Percentiles rank a stretch among this genome's conserved stretches.
Evolutionary conservation across 768 basidiomycete species (phyloP).

Genomic region (Hemileccinum impolitum): DNA sequence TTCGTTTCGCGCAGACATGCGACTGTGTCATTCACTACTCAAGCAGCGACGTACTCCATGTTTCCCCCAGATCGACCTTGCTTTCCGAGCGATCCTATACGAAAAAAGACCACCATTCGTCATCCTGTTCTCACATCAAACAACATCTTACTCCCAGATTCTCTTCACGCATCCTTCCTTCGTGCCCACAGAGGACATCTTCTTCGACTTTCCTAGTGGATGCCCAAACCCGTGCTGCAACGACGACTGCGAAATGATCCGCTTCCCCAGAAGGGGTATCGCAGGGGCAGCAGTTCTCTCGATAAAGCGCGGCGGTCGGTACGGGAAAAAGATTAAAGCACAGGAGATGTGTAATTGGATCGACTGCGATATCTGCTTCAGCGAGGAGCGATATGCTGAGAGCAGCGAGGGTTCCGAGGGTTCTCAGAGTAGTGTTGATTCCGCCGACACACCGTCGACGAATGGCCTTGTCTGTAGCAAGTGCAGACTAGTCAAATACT

Average conservation of each 20-base stretch:
- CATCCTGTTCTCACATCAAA: conserved; percentile 76
- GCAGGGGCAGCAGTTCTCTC: conserved; percentile 61
- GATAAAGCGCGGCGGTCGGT: conserved; percentile 54
- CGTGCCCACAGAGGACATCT: conserved; percentile 69
- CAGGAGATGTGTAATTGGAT: conserved; percentile 83
- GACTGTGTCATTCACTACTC: conserved; percentile 61
- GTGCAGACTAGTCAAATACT: conserved; percentile 77
- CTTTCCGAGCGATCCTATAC: conserved; percentile 69
- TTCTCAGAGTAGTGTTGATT: conserved; percentile 43
- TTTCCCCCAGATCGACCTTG: conserved; percentile 79
- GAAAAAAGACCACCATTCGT: conserved; percentile 77
- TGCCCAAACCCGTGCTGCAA: conserved; percentile 78
- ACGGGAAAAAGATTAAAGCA: conserved; percentile 46
- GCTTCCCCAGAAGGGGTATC: conserved; percentile 65
- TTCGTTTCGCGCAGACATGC: conserved; percentile 47
- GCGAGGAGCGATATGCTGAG: conserved; percentile 39
- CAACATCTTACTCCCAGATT: conserved; percentile 78
- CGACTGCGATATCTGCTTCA: conserved; percentile 63
- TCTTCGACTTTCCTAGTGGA: conserved; percentile 75
- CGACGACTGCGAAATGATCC: conserved; percentile 81
- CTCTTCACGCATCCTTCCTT: conserved; percentile 71
- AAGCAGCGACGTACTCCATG: conserved; percentile 72
- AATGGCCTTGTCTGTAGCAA: conserved; percentile 68
- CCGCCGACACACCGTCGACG: conserved; percentile 27
- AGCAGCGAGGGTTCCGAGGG: conserved; percentile 46